Base-by-base conservation (phyloP, 2,329 filamentous ascomycete species). In the Madurella fahalii region DNA sequence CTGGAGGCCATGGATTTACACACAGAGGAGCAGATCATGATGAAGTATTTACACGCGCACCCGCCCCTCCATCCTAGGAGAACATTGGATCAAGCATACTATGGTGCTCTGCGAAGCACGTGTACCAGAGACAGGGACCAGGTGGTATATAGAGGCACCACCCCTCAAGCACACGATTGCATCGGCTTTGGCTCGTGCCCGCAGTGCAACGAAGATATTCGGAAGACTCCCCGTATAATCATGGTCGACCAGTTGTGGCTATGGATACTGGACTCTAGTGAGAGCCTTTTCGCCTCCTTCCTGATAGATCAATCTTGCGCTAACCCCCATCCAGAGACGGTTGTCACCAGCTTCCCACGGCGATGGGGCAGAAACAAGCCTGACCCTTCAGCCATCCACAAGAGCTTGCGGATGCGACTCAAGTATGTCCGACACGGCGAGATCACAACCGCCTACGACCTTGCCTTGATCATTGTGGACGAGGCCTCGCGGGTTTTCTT, bases 61-160 rank as follows among this genome's bases (percentile, higher is more conserved):
- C 65, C 71, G 0, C 74, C 69, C 5, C 61, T 72, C 1, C 76
- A 79, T 54, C 70, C 74, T 0, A 68, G 77, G 0, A 63, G 77
- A 0, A 78, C 76, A 0, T 64, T 78, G 0, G 76, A 78, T 44
- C 76, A 78, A 54, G 71, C 70, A 0, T 77, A 75, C 53, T 63
- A 63, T 37, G 55, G 58, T 2, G 55, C 58, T 2, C 12, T 61
- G 8, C 57, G 58, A 30, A 61, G 47, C 72, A 77, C 74, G 0
- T 58, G 65, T 4, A 57, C 61, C 1, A 63, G 75, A 4, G 76
- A 78, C 44, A 58, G 63, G 3, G 73, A 76, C 32, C 74, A 76
- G 43, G 73, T 76, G 0, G 67, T 76, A 1, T 75, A 73, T 40
- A 69, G 73, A 0, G 62, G 60, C 0, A 75, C 73, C 0, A 69